Base-by-base conservation (phyloP, 2,329 filamentous ascomycete genomes). In the Aspergillus costaricaensis region DNA sequence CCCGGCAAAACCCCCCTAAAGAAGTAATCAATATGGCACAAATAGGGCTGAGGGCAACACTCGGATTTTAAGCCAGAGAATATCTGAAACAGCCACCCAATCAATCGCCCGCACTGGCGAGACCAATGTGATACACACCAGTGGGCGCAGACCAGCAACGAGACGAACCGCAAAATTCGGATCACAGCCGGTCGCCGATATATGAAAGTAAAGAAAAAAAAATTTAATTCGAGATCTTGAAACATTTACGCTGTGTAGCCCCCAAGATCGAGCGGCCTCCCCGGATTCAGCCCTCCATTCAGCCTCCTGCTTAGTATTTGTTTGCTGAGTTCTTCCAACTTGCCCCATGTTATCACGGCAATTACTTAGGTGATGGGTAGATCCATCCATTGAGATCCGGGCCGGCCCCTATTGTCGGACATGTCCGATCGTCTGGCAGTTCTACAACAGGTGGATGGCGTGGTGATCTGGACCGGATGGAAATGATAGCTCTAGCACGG, bases 131-230 rank as follows among this genome's bases (percentile, higher is more conserved):
- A 44, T 44, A 44, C 41, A 19, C 9, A 19, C 9, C 19, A 6
- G 41, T 12, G 41, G 32, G 19, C 41, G 19, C 17, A 21, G 41
- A 10, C 10, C 38, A 17, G 19, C n/a, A 19, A 44, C 19, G 15
- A 30, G 43, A 43, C 52, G 38, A 21, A 32, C 38, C 23, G 25
- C 23, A 14, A 5, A 38, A 38, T n/a, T 55, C 53, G 53, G 53
- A 36, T 47, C 17, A 2, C 25, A 30, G 39, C 52, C 53, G 53
- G 53, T 55, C 39, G 5, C 53, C 53, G 53, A 55, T 55, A 44
- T n/a, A 55, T 55, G 53, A 55, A 53, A 15, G 50, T 25, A 7
- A 27, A 39, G n/a, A 15, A 36, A 36, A 36, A 5, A 36, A 44
- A 14, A 14, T 30, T 27, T 3, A 25, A 25, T 15, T 5, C 25